Base-by-base conservation (phyloP, 169 alveolate genomes). In the Plasmodium relictum region DNA sequence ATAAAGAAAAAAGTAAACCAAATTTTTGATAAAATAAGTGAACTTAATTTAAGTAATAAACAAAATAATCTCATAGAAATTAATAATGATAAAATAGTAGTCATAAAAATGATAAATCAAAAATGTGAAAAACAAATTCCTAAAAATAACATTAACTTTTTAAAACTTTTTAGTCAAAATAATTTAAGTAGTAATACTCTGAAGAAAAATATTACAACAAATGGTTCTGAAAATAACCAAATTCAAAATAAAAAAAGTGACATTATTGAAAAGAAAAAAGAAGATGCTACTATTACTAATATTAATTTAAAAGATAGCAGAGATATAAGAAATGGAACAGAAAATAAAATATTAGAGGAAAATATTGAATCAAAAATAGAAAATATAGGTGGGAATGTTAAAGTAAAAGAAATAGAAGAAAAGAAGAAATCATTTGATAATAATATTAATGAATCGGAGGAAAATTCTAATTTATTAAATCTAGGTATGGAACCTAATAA, bases 1-100 rank as follows among this genome's bases (percentile, higher is more conserved):
- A 63, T 86, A 1, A 69, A 59, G 59, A 86, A 71, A n/a, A 58
- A 24, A 48, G 92, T 86, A 2, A 86, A 86, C 26, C 37, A 70
- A 44, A 71, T 86, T 50, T 86, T 58, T 39, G 92, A 86, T 14
- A 86, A 86, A 86, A 86, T 69, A 16, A 71, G 41, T 48, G 92
- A 86, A 86, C 66, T 71, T 7, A 86, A 86, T 58, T 14, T 44
- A 5, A 59, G 70, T 14, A 86, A 85, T 39, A 85, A 86, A 31
- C n/a, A 58, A 18, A 72, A 59, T 39, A 74, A 86, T 58, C 44
- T 70, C 44, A 86, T 86, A 3, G 92, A 86, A 69, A 62, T 86
- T 56, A 70, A 59, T 18, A 58, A 61, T 63, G 92, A 52, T 24
- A 59, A 65, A 6, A 59, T 59, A n/a, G 26, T 86, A 18, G 87